Evolutionary conservation across 1,139 yeast species (phyloP).

Genomic region (Pichia terricola): DNA sequence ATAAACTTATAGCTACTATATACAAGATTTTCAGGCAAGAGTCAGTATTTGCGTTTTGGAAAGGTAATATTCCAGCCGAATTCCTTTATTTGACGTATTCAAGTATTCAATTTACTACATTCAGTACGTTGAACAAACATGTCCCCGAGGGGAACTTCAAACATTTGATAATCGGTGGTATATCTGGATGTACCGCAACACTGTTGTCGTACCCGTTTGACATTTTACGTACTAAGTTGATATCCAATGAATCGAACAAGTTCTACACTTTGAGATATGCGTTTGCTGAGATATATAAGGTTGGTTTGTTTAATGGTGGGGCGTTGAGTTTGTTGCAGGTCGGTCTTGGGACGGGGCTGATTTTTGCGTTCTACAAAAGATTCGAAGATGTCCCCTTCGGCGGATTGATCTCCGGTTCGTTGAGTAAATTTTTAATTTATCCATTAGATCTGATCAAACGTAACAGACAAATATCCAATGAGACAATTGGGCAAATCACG

Average conservation of each 20-base stretch:
- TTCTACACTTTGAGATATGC: neutral
- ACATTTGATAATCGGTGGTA: conserved; percentile 46
- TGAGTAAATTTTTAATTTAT: conserved; percentile 38
- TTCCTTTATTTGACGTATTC: conserved; percentile 41
- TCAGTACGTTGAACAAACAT: neutral
- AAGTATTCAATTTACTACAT: neutral
- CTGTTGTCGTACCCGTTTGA: conserved; percentile 79
- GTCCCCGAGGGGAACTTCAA: neutral
- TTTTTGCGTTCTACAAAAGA: conserved; percentile 22
- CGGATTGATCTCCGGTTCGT: conserved; percentile 63
- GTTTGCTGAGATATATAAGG: neutral
- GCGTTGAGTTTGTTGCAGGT: conserved; percentile 41
- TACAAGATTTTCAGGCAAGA: conserved; percentile 37
- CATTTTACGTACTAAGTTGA: conserved; percentile 72
- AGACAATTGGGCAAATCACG: neutral
- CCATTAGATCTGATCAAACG: conserved; percentile 82
- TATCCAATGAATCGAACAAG: conserved; percentile 38
- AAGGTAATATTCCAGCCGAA: conserved; percentile 92
- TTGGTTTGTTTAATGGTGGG: conserved; percentile 56
- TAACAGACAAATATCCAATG: conserved; percentile 54
- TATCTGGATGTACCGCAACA: conserved; percentile 72
- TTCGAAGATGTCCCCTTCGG: neutral
- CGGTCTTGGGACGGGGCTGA: conserved; percentile 23
- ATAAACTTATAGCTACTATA: conserved; percentile 25
- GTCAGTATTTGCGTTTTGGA: conserved; percentile 71